phyloP scores from a whole-genome alignment of 192 early-diverging fungal species.

The Diversispora epigaea region DNA sequence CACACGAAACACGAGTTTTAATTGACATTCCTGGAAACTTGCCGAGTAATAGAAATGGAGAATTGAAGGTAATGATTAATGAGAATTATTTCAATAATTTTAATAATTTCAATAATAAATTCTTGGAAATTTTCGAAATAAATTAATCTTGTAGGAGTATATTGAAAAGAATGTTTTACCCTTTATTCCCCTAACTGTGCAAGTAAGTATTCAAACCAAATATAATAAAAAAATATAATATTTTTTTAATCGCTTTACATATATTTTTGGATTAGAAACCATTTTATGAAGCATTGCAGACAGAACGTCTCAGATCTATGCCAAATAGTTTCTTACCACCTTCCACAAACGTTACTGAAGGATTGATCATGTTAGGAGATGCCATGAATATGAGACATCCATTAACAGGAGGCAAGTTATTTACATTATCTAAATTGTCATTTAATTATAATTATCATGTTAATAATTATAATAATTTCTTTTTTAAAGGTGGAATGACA shows the following conservation, averaged over 20 bases:
- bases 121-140: background rate
- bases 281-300: conserved; percentile 70
- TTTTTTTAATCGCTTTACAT: background rate
- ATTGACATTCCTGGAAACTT: conserved; percentile 91
- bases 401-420: conserved; percentile 75
- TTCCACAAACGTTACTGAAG: conserved; percentile 64
- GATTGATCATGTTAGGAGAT: conserved; percentile 88
- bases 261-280: background rate
- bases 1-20: conserved; percentile 83
- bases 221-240: background rate
- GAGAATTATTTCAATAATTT: background rate
- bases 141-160: conserved; percentile 46
- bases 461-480: background rate
- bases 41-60: conserved; percentile 67
- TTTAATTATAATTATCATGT: no score
- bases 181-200: conserved; percentile 65
- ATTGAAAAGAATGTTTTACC: conserved; percentile 63
- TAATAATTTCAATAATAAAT: conserved; percentile 22
- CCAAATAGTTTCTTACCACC: conserved; percentile 91
- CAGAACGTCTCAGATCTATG: conserved; percentile 77
- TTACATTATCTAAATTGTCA: no score
- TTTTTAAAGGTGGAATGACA: conserved; percentile 81
- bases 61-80: conserved; percentile 42
- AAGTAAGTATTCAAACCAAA: conserved; percentile 31
- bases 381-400: conserved; percentile 96